Conservation (phyloP, 2,329 filamentous ascomycete genomes). For the Apiospora hydei region DNA sequence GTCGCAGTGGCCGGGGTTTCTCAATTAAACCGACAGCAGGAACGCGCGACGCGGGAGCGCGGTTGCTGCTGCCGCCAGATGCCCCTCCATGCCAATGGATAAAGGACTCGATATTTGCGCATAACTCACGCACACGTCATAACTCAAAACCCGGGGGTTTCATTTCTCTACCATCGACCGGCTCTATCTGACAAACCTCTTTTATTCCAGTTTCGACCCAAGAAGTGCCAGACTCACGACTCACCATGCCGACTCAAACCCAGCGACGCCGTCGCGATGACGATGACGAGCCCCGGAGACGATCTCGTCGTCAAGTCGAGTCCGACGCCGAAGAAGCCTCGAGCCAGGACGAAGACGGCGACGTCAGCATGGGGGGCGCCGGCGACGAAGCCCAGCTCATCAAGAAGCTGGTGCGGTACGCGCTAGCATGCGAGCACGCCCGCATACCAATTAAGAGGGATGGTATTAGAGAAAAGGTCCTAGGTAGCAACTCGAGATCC, state of each 20-base stretch:
- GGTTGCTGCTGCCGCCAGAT: neutral
- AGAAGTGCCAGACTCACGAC: neutral
- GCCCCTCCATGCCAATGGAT: conserved; percentile 1
- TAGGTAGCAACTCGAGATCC: conserved; percentile 71
- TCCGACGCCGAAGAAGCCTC: conserved; percentile 46
- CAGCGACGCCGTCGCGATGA: conserved; percentile 46
- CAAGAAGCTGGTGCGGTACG: conserved; percentile 74
- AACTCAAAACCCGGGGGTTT: neutral
- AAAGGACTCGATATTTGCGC: conserved; percentile 3
- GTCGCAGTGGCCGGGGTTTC: neutral
- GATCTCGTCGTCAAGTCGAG: conserved; percentile 35
- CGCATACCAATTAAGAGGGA: conserved; percentile 66
- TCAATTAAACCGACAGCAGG: neutral
- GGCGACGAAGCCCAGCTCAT: conserved; percentile 59
- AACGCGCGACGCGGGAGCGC: neutral
- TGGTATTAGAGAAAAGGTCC: conserved; percentile 73
- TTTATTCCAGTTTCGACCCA: neutral
- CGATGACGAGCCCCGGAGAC: conserved; percentile 42
- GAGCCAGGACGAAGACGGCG: conserved; percentile 35
- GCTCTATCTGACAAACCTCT: neutral
- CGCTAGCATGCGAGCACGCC: conserved; percentile 70
- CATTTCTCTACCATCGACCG: neutral
- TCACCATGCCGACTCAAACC: conserved; percentile 39
- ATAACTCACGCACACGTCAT: neutral
- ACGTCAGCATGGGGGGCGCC: conserved; percentile 37